Conservation (phyloP, 495 filamentous ascomycete genomes). For the Pyrenopolyporus hunteri region DNA sequence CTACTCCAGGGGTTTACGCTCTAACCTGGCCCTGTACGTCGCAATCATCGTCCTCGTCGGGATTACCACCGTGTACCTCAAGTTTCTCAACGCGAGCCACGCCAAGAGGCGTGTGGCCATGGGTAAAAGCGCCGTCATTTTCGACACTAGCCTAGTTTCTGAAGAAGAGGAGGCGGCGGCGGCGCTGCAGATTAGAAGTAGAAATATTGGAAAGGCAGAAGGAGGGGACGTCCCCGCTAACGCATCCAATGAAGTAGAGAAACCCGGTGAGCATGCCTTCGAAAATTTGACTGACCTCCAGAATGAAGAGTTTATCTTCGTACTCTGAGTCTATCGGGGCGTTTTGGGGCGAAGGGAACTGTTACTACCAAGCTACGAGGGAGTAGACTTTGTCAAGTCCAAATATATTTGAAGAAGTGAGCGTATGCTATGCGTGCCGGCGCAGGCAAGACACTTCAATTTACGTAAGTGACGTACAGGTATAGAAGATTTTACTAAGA, state of each 20-base stretch:
- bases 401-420: too few species aligned
- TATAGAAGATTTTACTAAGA: too few species aligned
- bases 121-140: slow-evolving; percentile 54
- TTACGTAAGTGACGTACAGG: too few species aligned
- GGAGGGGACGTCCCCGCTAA: not conserved
- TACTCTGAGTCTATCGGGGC: slow-evolving; percentile 41
- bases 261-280: slow-evolving; percentile 49
- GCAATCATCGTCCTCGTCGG: slow-evolving; percentile 55
- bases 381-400: too few species aligned
- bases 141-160: slow-evolving; percentile 39
- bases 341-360: too few species aligned
- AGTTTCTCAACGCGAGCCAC: slow-evolving; percentile 58
- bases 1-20: slow-evolving; percentile 59
- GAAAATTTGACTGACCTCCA: slow-evolving; percentile 53
- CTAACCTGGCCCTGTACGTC: slow-evolving; percentile 63
- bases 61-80: slow-evolving; percentile 53
- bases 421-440: too few species aligned
- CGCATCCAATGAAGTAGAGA: not conserved
- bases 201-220: slow-evolving; percentile 5
- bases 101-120: slow-evolving; percentile 53
- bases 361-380: too few species aligned
- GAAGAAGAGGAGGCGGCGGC: slow-evolving; percentile 19
- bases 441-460: too few species aligned
- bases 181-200: not conserved
- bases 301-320: slow-evolving; percentile 59